These are phyloP conservation scores for Penicillium cataractarum DNA, from an alignment of 495 filamentous ascomycete genomes.

Conservation along the genomic window DNA sequence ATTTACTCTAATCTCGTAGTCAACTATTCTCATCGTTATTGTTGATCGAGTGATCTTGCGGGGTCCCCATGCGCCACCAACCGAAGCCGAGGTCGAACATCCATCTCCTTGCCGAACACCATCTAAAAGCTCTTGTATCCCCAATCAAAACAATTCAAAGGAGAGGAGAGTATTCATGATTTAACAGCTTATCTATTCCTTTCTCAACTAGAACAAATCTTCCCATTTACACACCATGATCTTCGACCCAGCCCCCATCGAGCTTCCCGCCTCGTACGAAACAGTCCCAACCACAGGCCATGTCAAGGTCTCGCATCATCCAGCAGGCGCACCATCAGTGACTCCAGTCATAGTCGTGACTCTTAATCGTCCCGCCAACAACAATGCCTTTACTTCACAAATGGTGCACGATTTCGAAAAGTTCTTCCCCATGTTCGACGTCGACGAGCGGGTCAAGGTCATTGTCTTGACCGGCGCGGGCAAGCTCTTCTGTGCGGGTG, in stretches of 20 bases:
- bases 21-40: neutral
- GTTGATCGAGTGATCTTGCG: neutral
- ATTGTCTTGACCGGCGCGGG: slow-evolving; percentile 63
- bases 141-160: too few species aligned
- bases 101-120: neutral
- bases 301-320: slow-evolving; percentile 59
- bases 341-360: slow-evolving; percentile 61
- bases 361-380: slow-evolving; percentile 59
- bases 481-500: slow-evolving; percentile 66
- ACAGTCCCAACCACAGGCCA: slow-evolving; percentile 48
- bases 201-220: neutral
- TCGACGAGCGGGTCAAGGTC: slow-evolving; percentile 59
- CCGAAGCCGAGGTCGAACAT: slow-evolving; percentile 7
- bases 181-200: neutral
- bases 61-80: neutral
- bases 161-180: too few species aligned
- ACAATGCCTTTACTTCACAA: slow-evolving; percentile 64
- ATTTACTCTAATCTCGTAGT: neutral
- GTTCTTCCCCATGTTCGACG: slow-evolving; percentile 57
- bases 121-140: neutral
- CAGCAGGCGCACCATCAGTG: slow-evolving; percentile 45
- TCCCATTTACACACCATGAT: slow-evolving; percentile 53
- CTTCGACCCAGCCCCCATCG: slow-evolving; percentile 26
- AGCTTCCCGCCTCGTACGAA: slow-evolving; percentile 44
- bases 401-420: slow-evolving; percentile 60